Base-by-base conservation (phyloP, 1,284 basidiomycete genomes). In the Puccinia horiana region DNA sequence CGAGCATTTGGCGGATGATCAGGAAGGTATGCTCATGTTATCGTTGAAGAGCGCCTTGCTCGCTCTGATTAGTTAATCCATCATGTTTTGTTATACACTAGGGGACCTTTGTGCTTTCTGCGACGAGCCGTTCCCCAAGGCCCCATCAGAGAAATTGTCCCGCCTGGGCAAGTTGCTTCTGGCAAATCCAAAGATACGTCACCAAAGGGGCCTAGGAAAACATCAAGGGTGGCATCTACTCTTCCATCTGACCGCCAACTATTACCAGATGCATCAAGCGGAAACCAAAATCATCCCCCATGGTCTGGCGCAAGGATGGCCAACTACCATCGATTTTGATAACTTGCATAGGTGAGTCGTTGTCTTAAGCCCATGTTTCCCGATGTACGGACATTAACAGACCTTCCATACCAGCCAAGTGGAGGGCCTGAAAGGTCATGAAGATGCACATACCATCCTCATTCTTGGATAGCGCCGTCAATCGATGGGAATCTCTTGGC, bases 91-190 rank as follows among this genome's bases (percentile, higher is more conserved):
- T 6, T 16, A 44, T 44, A 44, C 16, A 8, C 16, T n/a, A 56
- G 54, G n/a, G n/a, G n/a, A 56, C 23, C 40, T 49, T 0, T 73
- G 70, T 52, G n/a, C 8, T 6, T 73, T 73, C 29, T 73, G 70
- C n/a, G 44, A 73, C 14, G n/a, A 52, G 23, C 37, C 18, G 44
- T 29, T 49, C 26, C 70, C 70, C 18, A 2, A 18, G n/a, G 26
- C 1, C 0, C 70, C 70, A 5, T 73, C 70, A 26, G 20, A 26
- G 1, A 9, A 52, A 35, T n/a, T 73, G 1, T 1, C 20, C 0
- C 9, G 18, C 2, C 35, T 52, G 8, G 16, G 35, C 18, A 37
- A 29, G 0, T 49, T 49, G 9, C 70, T 73, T 0, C 18, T 26
- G 1, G 26, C 20, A 1, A 20, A 14, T 12, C 70, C 44, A 0